Percentiles rank a stretch among this genome's conserved stretches.
phyloP scores from a whole-genome alignment of 2,329 filamentous ascomycete species.

The Pseudofabraea citricarpa region DNA sequence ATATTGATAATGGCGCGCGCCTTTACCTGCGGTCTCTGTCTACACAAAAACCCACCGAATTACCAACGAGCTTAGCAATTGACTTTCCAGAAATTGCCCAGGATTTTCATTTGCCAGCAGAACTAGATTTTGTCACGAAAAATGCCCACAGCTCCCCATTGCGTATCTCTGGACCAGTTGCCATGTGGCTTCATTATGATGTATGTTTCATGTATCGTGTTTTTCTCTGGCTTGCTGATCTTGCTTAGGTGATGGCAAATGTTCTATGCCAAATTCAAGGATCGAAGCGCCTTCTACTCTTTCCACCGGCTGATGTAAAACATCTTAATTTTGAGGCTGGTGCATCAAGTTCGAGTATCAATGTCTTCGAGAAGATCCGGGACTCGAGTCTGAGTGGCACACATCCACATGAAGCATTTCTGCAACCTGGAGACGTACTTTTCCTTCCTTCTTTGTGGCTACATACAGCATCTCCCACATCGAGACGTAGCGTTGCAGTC shows the following conservation, averaged over 20 bases:
- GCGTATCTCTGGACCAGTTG: constrained; percentile 72
- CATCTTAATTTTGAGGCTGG: constrained; percentile 69
- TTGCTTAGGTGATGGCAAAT: constrained; percentile 72
- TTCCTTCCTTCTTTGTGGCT: constrained; percentile 83
- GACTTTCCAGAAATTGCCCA: constrained; percentile 67
- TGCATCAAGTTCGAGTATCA: constrained; percentile 72
- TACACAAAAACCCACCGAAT: constrained; percentile 58
- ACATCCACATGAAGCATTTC: constrained; percentile 60
- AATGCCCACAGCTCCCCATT: constrained; percentile 73
- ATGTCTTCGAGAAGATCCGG: constrained; percentile 56
- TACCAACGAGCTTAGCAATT: constrained; percentile 61
- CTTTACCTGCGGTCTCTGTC: constrained; percentile 80
- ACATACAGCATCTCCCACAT: constrained; percentile 64
- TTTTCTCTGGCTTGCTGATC: constrained; percentile 9
- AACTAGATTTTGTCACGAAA: constrained; percentile 53
- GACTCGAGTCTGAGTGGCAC: constrained; percentile 39
- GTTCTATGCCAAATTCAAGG: constrained; percentile 76
- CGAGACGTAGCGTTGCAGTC: constrained; percentile 66
- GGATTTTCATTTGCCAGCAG: constrained; percentile 66
- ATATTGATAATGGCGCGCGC: constrained; percentile 52
- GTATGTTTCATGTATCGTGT: constrained; percentile 35
- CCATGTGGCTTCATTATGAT: constrained; percentile 90
- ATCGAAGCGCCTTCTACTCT: constrained; percentile 69
- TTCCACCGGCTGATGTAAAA: constrained; percentile 70
- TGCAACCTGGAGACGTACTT: constrained; percentile 70